phyloP scores from a whole-genome alignment of 177 flowering plant species.

The Vitis hybrid region DNA sequence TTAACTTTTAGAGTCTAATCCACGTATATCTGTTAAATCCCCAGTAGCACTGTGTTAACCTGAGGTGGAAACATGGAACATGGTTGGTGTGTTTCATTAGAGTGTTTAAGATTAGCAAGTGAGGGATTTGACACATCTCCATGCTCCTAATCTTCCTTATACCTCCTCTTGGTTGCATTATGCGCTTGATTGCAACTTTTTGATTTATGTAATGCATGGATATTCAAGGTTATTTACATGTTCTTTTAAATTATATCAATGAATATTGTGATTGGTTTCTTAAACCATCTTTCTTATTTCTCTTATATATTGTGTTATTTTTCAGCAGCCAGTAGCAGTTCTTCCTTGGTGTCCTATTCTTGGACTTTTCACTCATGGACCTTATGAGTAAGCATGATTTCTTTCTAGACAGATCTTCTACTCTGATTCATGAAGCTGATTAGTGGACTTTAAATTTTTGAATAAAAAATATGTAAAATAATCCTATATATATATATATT shows the following conservation, averaged over 20 bases:
- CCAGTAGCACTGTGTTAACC: too few relatives aligned
- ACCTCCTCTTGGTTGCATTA: not conserved
- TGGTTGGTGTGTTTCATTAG: too few relatives aligned
- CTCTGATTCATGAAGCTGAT: not conserved
- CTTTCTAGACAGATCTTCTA: not conserved
- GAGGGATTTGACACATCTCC: too few relatives aligned
- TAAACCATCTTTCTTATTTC: not conserved
- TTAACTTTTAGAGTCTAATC: too few relatives aligned
- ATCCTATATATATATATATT: too few relatives aligned
- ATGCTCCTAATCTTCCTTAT: too few relatives aligned
- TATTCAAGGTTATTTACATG: not conserved
- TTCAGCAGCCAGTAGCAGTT: slow-evolving; percentile 15
- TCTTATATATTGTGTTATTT: not conserved
- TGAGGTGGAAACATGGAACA: too few relatives aligned
- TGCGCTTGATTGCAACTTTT: not conserved
- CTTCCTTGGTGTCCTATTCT: slow-evolving; percentile 18
- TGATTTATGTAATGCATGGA: not conserved
- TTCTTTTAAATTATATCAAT: slow-evolving; percentile 1
- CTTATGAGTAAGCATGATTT: not conserved
- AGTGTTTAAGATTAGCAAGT: too few relatives aligned
- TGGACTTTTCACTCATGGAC: not conserved
- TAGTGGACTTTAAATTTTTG: not conserved
- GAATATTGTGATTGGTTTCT: not conserved
- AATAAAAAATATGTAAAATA: not conserved
- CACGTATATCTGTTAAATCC: too few relatives aligned